These are phyloP conservation scores for Zea mays DNA, from an alignment of 176 grass and related monocot genomes.

Conservation along the genomic window Zm-B73-REFERENCE-NAM-5.0 NC_050100.1:78825001-78825500, in stretches of 20 bases:
- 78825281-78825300: not conserved
- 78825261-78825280: not conserved
- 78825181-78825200: slow-evolving; percentile 54
- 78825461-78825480: not conserved
- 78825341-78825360: not conserved
- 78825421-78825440: not conserved
- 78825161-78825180: not conserved
- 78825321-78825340: not conserved
- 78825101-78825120: not conserved
- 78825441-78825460: not conserved
- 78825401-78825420: too few relatives aligned
- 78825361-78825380: not conserved
- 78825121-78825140: not conserved
- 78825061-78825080: slow-evolving; percentile 65
- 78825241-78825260: slow-evolving; percentile 10
- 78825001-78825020: slow-evolving; percentile 58
- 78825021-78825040: slow-evolving; percentile 23
- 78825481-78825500: not conserved
- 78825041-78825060: slow-evolving; percentile 64
- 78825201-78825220: slow-evolving; percentile 54
- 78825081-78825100: slow-evolving; percentile 32
- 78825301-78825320: not conserved
- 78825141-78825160: not conserved
- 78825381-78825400: not conserved
- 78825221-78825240: slow-evolving; percentile 58